A percentile compares a stretch with the other conserved stretches of the same genome.
phyloP scores from a whole-genome alignment of 345 rosid genomes.

The Diplotaxis tenuifolia region DNA sequence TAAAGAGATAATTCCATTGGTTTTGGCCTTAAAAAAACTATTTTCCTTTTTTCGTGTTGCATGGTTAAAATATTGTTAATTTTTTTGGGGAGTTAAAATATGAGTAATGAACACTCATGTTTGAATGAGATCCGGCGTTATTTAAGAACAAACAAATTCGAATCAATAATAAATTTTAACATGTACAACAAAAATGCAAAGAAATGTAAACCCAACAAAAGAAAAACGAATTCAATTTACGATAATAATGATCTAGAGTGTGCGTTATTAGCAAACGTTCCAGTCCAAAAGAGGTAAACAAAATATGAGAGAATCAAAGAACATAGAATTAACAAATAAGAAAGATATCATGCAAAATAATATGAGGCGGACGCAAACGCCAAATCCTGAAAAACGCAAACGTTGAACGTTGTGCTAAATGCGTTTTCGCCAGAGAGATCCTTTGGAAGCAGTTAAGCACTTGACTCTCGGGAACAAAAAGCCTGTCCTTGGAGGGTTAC shows the following conservation, averaged over 20 bases:
- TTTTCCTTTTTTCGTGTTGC: no score
- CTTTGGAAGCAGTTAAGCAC: conserved; percentile 67
- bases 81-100: no score
- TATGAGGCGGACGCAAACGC: not conserved
- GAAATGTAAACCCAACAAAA: not conserved
- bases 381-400: conserved; percentile 9
- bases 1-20: no score
- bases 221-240: not conserved
- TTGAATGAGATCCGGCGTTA: no score
- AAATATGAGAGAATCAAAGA: conserved; percentile 7
- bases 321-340: conserved; percentile 21
- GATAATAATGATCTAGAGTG: not conserved
- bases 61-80: no score
- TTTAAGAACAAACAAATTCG: not conserved
- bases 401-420: conserved; percentile 13
- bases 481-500: conserved; percentile 83
- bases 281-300: no score
- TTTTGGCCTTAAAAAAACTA: no score
- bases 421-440: conserved; percentile 74
- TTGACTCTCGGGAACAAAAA: conserved; percentile 84
- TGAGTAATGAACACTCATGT: not conserved
- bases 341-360: conserved; percentile 15
- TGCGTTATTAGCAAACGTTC: not conserved
- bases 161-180: not conserved
- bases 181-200: not conserved